phyloP scores from a whole-genome alignment of 306 rosid species.

The Coriaria nepalensis region DNA sequence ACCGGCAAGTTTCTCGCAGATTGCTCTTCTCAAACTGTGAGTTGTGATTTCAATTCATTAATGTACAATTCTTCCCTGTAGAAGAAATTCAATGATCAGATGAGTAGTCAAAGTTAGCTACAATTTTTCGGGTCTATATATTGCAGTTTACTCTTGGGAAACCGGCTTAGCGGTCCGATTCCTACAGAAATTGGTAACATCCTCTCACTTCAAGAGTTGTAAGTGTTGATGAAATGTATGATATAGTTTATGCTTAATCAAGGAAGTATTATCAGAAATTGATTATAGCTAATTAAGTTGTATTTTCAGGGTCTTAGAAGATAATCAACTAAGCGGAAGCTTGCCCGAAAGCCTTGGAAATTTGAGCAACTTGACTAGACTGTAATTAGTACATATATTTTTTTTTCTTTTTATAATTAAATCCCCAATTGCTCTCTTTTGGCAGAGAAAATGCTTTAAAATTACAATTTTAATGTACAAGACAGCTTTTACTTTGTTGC shows the following conservation, averaged over 20 bases:
- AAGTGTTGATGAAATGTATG: slow-evolving; percentile 19
- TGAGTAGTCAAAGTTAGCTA: not conserved
- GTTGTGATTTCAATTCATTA: slow-evolving; percentile 7
- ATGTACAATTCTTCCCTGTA: not conserved
- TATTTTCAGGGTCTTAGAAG: slow-evolving; percentile 41
- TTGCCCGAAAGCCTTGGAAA: slow-evolving; percentile 56
- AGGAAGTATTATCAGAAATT: not conserved
- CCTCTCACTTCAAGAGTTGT: slow-evolving; percentile 35
- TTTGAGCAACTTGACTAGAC: slow-evolving; percentile 27
- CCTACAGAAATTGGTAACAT: slow-evolving; percentile 46
- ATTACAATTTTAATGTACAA: too few species aligned
- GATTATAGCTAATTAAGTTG: slow-evolving; percentile 9
- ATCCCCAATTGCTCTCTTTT: too few species aligned
- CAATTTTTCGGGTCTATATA: not conserved
- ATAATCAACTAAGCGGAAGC: slow-evolving; percentile 43
- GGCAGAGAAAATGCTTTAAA: too few species aligned
- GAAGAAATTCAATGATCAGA: too few species aligned
- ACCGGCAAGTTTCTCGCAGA: slow-evolving; percentile 29
- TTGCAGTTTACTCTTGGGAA: slow-evolving; percentile 56
- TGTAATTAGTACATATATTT: slow-evolving; percentile 23
- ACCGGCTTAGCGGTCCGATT: slow-evolving; percentile 50
- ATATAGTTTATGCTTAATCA: not conserved
- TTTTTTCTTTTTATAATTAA: too few species aligned
- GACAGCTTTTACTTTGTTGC: too few species aligned
- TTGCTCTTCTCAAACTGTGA: slow-evolving; percentile 35